phyloP scores from a whole-genome alignment of 441 rosid genomes.

The Corymbia calophylla region DNA sequence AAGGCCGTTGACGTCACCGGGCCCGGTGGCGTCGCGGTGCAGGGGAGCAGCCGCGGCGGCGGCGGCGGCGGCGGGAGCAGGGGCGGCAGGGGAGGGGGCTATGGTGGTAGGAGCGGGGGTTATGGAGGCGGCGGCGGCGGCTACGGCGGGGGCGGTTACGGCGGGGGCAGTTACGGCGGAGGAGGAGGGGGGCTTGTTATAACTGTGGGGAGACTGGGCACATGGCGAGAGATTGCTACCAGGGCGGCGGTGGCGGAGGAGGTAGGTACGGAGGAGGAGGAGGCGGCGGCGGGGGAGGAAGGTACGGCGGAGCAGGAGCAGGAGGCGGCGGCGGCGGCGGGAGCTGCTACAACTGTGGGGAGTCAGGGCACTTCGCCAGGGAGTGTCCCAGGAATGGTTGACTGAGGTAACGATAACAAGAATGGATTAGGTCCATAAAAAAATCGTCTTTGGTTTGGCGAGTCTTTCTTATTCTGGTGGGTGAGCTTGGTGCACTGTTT shows the following conservation, averaged over 20 bases:
- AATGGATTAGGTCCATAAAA: neutral
- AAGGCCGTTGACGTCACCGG: conserved; percentile 59
- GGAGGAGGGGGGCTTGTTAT: conserved; percentile 7
- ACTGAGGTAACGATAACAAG: neutral
- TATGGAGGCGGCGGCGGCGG: neutral
- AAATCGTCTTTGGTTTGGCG: neutral
- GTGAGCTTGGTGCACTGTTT: neutral
- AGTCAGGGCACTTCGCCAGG: conserved; percentile 10
- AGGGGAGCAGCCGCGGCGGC: conserved; percentile 21
- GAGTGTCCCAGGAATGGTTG: conserved; percentile 1
- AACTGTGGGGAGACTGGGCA: conserved; percentile 7
- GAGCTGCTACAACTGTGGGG: conserved; percentile 7
- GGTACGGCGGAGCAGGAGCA: neutral
- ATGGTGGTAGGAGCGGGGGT: neutral
- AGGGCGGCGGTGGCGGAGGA: neutral
- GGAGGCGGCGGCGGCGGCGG: neutral
- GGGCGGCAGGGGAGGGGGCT: neutral
- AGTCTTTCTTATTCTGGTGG: neutral
- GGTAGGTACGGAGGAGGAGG: neutral
- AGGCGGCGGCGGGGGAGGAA: neutral
- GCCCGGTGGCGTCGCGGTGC: conserved; percentile 39
- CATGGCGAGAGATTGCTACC: conserved; percentile 13
- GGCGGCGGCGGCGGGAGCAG: conserved; percentile 6
- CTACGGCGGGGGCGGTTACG: neutral
- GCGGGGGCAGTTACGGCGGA: neutral